These are phyloP conservation scores for Penicillium herquei DNA, from an alignment of 495 filamentous ascomycete species.

Conservation along the genomic window DNA sequence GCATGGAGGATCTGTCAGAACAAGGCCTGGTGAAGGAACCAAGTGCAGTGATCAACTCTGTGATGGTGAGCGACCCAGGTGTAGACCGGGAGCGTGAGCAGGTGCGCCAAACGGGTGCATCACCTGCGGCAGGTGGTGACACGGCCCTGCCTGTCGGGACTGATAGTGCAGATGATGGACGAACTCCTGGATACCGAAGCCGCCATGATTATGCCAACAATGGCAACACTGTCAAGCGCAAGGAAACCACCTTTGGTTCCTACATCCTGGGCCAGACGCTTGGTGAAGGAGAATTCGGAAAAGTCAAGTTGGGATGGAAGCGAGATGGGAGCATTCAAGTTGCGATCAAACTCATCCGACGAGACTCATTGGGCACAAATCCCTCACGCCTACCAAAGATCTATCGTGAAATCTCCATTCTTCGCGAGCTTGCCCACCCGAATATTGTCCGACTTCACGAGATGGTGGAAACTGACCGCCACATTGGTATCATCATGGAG, in stretches of 20 bases:
- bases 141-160: conserved; percentile 32
- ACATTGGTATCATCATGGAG: conserved; percentile 97
- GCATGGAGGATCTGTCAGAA: conserved; percentile 25
- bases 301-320: conserved; percentile 99
- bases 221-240: conserved; percentile 49
- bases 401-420: conserved; percentile 90
- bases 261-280: conserved; percentile 97
- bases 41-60: conserved; percentile 65
- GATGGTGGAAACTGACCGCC: conserved; percentile 95
- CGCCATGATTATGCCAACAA: conserved; percentile 68
- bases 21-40: conserved; percentile 38
- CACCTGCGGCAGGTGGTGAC: conserved; percentile 43
- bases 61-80: conserved; percentile 74
- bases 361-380: conserved; percentile 83
- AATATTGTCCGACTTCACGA: conserved; percentile 98
- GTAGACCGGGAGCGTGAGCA: conserved; percentile 76
- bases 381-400: conserved; percentile 90
- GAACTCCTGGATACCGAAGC: conserved; percentile 61
- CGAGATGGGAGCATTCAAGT: conserved; percentile 91
- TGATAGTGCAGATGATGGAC: conserved; percentile 60
- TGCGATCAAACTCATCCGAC: conserved; percentile 95
- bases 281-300: conserved; percentile 97
- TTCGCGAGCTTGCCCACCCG: conserved; percentile 82
- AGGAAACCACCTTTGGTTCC: conserved; percentile 88
- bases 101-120: conserved; percentile 65